These are phyloP conservation scores for Laetiporus sulphureus DNA, from an alignment of 1,284 basidiomycete species.

Conservation along the genomic window DNA sequence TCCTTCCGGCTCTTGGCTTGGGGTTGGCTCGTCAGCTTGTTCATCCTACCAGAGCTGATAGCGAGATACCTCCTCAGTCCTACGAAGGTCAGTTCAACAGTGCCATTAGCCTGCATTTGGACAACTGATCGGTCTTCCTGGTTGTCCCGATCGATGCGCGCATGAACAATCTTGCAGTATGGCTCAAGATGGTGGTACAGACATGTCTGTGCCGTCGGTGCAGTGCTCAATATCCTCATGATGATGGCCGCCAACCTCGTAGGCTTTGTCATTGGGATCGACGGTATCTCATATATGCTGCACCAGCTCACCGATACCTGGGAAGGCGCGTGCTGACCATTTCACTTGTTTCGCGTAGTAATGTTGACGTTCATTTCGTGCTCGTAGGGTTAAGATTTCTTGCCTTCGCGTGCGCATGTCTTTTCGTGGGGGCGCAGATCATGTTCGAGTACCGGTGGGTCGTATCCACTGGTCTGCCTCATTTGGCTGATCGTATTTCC, in stretches of 20 bases:
- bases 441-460: constrained; percentile 91
- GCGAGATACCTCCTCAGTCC: constrained; percentile 56
- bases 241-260: constrained; percentile 95
- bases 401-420: constrained; percentile 47
- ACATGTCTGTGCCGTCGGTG: constrained; percentile 81
- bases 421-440: constrained; percentile 84
- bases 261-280: constrained; percentile 89
- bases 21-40: constrained; percentile 94
- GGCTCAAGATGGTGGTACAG: constrained; percentile 74
- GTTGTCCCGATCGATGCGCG: neutral
- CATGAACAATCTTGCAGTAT: constrained; percentile 40
- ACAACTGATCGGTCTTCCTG: too few species aligned
- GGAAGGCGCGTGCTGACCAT: constrained; percentile 37
- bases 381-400: constrained; percentile 65
- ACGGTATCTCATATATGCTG: constrained; percentile 74
- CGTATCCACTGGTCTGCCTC: neutral
- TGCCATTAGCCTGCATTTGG: too few species aligned
- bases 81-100: constrained; percentile 48
- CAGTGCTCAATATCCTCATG: constrained; percentile 79
- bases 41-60: constrained; percentile 84
- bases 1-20: constrained; percentile 86
- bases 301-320: constrained; percentile 57
- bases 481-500: constrained; percentile 1
- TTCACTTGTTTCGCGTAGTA: constrained; percentile 1
- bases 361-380: too few species aligned